phyloP scores from a whole-genome alignment of 352 stramenopile species.

The Peronospora belbahrii region DNA sequence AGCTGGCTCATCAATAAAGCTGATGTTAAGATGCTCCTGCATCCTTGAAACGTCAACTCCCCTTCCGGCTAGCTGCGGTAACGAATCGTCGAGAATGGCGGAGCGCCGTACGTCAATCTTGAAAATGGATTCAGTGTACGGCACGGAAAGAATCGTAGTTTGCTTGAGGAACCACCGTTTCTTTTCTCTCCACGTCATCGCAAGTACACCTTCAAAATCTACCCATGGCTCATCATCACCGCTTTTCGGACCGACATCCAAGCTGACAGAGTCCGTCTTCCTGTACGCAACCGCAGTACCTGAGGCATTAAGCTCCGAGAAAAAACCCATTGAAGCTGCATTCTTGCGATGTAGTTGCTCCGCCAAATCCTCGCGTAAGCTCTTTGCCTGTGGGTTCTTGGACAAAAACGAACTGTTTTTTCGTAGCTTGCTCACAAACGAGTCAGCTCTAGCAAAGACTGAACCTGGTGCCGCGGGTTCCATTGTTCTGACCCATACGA shows the following conservation, averaged over 20 bases:
- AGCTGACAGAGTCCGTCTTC: conserved; percentile 42
- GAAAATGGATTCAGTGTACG: conserved; percentile 54
- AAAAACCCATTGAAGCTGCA: conserved; percentile 58
- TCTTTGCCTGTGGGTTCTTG: conserved; percentile 39
- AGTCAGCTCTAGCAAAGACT: conserved; percentile 29
- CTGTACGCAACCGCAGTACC: conserved; percentile 38
- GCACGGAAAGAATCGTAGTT: conserved; percentile 41
- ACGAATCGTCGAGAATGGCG: conserved; percentile 59
- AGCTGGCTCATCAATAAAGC: conserved; percentile 58
- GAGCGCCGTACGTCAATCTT: conserved; percentile 48
- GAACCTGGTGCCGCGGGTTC: conserved; percentile 10
- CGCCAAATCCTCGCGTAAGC: conserved; percentile 38
- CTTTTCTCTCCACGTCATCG: conserved; percentile 63
- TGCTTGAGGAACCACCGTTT: conserved; percentile 75
- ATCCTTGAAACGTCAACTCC: conserved; percentile 22
- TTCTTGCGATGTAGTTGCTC: conserved; percentile 77
- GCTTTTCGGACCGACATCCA: conserved; percentile 34
- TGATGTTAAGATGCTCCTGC: conserved; percentile 70
- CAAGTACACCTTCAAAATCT: conserved; percentile 62
- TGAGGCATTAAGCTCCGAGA: conserved; percentile 44
- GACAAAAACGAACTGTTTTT: conserved; percentile 54
- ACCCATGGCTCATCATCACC: conserved; percentile 23
- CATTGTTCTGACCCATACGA: conserved; percentile 58
- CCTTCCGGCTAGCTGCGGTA: conserved; percentile 37
- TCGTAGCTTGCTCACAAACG: conserved; percentile 43